A percentile compares a stretch with the other conserved stretches of the same genome.
Conservation (phyloP, 2,329 filamentous ascomycete genomes). For the Trichoderma pleuroti region DNA sequence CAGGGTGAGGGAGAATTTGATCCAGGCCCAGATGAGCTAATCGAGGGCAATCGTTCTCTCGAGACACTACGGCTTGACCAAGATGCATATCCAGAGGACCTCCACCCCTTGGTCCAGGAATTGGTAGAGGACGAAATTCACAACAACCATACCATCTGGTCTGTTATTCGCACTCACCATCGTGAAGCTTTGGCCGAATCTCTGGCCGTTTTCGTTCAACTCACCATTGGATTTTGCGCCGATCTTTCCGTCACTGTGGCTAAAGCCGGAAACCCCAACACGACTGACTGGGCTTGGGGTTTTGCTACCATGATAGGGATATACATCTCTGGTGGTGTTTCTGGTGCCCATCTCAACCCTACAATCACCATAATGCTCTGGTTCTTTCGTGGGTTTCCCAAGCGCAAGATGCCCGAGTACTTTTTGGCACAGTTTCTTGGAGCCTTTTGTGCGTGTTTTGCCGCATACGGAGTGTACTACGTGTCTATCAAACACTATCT, state of each 20-base stretch:
- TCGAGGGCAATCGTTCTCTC: not conserved
- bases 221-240: not conserved
- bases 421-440: not conserved
- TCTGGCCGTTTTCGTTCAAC: not conserved
- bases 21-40: not conserved
- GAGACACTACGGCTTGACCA: not conserved
- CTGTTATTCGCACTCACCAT: not conserved
- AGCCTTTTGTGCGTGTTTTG: constrained; percentile 4
- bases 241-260: constrained; percentile 2
- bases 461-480: not conserved
- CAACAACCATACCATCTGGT: constrained; percentile 7
- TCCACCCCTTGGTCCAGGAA: not conserved
- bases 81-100: constrained; percentile 5
- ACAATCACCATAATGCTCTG: not conserved
- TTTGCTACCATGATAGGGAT: constrained; percentile 9
- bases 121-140: constrained; percentile 1
- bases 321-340: constrained; percentile 7
- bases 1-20: not conserved
- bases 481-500: constrained; percentile 8
- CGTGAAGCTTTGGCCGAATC: not conserved
- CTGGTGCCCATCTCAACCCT: not conserved
- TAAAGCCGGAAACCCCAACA: constrained; percentile 1
- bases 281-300: constrained; percentile 5
- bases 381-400: constrained; percentile 4
- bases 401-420: constrained; percentile 5